These are phyloP conservation scores for Breynia disticha DNA, from an alignment of 441 rosid genomes.

Conservation along the genomic window DNA sequence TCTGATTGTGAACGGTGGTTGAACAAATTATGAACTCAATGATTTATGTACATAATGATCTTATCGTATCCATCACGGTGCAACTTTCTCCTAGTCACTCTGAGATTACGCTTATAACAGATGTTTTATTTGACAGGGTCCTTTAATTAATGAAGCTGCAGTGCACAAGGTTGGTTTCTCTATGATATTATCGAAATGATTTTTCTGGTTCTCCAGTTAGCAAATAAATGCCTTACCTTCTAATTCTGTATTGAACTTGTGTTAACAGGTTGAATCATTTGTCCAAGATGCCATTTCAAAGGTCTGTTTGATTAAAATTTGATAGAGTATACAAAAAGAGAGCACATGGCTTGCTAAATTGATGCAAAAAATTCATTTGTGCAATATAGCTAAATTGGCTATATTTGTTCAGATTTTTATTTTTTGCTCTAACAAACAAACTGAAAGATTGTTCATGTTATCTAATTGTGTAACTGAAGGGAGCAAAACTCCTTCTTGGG, in stretches of 20 bases:
- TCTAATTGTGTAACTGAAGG: conserved; percentile 40
- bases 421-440: too few species aligned
- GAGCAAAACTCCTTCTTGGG: conserved; percentile 87
- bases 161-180: conserved; percentile 56
- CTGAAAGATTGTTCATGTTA: too few species aligned
- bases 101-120: conserved; percentile 2
- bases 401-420: too few species aligned
- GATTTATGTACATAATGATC: background rate
- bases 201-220: conserved; percentile 8
- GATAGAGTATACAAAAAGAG: too few species aligned
- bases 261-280: conserved; percentile 69
- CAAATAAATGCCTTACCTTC: conserved; percentile 8
- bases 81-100: background rate
- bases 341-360: too few species aligned
- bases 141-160: conserved; percentile 93
- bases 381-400: too few species aligned
- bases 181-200: conserved; percentile 4
- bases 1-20: background rate
- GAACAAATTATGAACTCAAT: background rate
- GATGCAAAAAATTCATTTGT: too few species aligned
- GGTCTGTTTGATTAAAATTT: conserved; percentile 35
- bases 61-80: background rate
- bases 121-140: conserved; percentile 55
- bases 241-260: conserved; percentile 12
- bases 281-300: conserved; percentile 81